phyloP scores from a whole-genome alignment of 495 filamentous ascomycete genomes.

The Penicillium antarcticum region DNA sequence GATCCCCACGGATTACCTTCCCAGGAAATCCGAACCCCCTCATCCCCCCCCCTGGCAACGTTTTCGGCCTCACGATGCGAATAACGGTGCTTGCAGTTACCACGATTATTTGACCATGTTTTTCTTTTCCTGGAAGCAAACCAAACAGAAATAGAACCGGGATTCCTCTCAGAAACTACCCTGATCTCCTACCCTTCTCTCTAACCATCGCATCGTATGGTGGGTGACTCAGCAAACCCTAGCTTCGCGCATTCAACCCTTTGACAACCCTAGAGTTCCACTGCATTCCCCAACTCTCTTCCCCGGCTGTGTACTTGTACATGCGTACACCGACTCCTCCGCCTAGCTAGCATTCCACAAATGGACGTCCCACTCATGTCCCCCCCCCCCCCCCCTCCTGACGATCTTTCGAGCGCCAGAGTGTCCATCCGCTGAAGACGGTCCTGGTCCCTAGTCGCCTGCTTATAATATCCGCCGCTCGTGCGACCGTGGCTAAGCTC shows the following conservation, averaged over 20 bases:
- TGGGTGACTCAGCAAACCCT: conserved; percentile 5
- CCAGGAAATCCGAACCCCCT: conserved; percentile 27
- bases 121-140: background rate
- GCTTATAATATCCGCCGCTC: background rate
- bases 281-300: background rate
- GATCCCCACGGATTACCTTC: conserved; percentile 29
- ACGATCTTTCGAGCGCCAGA: conserved; percentile 3
- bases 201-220: background rate
- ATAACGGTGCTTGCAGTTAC: background rate
- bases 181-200: background rate
- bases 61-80: background rate
- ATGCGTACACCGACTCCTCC: conserved; percentile 5
- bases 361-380: background rate
- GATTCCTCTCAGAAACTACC: no score
- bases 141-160: no score
- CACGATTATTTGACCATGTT: background rate
- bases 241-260: background rate
- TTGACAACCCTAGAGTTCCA: background rate
- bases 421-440: conserved; percentile 3
- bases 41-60: conserved; percentile 3
- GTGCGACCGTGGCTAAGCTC: background rate
- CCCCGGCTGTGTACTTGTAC: background rate
- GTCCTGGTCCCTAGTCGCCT: background rate
- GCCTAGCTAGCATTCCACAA: conserved; percentile 5
- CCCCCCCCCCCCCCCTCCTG: conserved; percentile 7